Evolutionary conservation across 2,329 filamentous ascomycete genomes (phyloP).

Genomic region (Blastomyces emzantsi): DNA sequence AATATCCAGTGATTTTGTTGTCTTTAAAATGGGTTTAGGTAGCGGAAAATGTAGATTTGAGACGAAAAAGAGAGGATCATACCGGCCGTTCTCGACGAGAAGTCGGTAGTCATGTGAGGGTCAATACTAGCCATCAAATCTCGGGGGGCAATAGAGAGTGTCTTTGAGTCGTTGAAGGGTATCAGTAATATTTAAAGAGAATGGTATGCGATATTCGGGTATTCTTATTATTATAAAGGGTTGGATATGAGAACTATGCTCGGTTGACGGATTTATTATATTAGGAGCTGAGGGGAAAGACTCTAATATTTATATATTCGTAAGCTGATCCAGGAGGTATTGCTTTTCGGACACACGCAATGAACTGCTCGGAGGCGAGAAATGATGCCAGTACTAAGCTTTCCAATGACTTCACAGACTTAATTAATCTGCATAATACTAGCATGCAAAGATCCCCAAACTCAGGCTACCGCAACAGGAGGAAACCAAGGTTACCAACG

Average conservation of each 20-base stretch:
- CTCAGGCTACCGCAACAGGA: not conserved
- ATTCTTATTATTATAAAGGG: not conserved
- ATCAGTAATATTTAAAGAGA: not conserved
- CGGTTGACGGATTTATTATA: not conserved
- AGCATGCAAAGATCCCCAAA: not conserved
- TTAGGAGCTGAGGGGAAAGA: not conserved
- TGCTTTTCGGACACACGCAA: not conserved
- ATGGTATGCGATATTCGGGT: not conserved
- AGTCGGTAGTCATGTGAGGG: not conserved
- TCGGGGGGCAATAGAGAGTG: not conserved
- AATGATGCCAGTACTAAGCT: not conserved
- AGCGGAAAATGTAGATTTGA: not conserved
- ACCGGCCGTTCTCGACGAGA: not conserved
- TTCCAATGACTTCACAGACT: conserved; percentile 5
- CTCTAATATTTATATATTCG: not conserved
- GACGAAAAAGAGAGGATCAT: not conserved
- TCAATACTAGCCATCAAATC: conserved; percentile 1
- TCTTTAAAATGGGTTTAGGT: not conserved
- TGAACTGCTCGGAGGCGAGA: not conserved
- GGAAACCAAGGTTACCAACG: conserved; percentile 1
- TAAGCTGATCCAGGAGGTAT: not conserved
- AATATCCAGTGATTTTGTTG: not conserved
- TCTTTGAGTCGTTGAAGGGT: not conserved
- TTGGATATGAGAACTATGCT: not conserved
- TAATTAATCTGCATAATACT: not conserved